Conservation (phyloP, 345 rosid genomes). For the Ceriops zippeliana region DNA sequence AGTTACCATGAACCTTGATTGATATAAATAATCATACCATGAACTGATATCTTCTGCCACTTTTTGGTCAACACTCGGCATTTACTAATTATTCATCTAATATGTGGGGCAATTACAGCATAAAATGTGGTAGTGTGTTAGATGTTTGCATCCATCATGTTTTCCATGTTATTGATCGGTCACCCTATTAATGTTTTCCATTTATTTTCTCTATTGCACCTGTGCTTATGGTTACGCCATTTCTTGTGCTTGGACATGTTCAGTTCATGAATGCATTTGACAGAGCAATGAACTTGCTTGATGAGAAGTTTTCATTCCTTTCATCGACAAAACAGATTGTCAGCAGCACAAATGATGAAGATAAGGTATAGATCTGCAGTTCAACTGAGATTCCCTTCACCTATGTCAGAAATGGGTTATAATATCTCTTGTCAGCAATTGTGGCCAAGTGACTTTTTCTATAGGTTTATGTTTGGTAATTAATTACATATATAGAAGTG, state of each 20-base stretch:
- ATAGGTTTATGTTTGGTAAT: background rate
- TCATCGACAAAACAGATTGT: conserved; percentile 67
- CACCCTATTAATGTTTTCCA: background rate
- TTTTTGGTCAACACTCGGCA: no score
- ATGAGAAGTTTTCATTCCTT: conserved; percentile 55
- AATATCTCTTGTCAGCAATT: background rate
- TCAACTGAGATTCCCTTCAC: background rate
- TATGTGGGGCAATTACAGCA: no score
- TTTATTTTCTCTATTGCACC: background rate
- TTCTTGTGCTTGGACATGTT: conserved; percentile 16
- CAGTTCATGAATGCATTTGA: conserved; percentile 78
- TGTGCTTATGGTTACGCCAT: background rate
- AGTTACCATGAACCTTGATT: no score
- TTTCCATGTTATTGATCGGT: no score
- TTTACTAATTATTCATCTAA: no score
- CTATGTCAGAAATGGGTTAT: background rate
- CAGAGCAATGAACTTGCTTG: conserved; percentile 65
- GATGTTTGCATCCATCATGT: no score
- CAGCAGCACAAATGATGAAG: conserved; percentile 63
- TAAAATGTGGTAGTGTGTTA: no score
- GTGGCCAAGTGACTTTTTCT: background rate
- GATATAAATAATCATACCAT: no score
- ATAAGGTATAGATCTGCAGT: conserved; percentile 44
- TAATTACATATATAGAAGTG: no score
- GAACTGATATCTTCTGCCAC: no score